phyloP scores from a whole-genome alignment of 805 yeast genomes.

The Candida chauliodis region DNA sequence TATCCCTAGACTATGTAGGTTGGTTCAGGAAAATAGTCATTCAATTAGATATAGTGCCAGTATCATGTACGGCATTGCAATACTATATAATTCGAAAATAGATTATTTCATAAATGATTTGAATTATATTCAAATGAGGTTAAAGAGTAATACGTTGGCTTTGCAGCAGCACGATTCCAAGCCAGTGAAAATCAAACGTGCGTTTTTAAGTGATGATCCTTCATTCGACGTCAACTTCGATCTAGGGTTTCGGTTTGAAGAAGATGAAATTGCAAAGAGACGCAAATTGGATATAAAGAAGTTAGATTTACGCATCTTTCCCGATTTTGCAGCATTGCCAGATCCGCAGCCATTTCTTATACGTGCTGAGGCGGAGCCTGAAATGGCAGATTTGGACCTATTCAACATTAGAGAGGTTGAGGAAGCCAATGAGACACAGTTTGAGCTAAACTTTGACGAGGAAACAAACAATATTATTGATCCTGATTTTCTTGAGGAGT shows the following conservation, averaged over 20 bases:
- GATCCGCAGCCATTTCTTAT: not conserved
- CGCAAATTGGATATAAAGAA: conserved; percentile 16
- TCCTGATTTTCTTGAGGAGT: conserved; percentile 7
- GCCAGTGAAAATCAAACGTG: not conserved
- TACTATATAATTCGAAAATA: conserved; percentile 48
- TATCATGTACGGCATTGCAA: conserved; percentile 46
- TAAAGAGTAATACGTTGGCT: not conserved
- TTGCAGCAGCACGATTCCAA: not conserved
- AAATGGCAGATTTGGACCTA: not conserved
- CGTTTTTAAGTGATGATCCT: conserved; percentile 22
- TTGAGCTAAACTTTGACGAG: not conserved
- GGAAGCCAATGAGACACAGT: not conserved
- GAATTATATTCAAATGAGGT: conserved; percentile 7
- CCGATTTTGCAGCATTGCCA: conserved; percentile 1
- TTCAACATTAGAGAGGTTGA: not conserved
- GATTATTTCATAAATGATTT: conserved; percentile 40
- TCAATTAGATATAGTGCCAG: conserved; percentile 35
- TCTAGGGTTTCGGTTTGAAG: conserved; percentile 14
- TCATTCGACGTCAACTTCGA: conserved; percentile 23
- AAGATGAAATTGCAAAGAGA: conserved; percentile 10
- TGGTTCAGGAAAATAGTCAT: conserved; percentile 1
- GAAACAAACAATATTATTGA: not conserved
- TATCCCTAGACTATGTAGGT: conserved; percentile 41
- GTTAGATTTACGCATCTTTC: conserved; percentile 14
- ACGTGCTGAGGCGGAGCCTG: not conserved